Conservation (phyloP, 805 yeast genomes). For the Kodamaea neixiangensis region DNA sequence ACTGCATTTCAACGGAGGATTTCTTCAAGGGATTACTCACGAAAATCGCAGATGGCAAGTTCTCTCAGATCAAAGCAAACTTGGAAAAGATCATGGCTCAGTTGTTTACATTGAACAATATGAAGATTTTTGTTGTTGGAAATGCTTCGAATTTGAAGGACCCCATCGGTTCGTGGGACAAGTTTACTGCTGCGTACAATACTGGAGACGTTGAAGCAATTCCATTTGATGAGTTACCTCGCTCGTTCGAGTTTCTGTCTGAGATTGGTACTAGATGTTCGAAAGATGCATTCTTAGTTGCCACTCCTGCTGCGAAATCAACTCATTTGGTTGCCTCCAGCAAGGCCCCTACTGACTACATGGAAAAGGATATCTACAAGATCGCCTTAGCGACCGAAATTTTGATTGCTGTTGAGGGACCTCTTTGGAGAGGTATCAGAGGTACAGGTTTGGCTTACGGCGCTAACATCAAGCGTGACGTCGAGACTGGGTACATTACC, state of each 20-base stretch:
- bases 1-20: constrained; percentile 62
- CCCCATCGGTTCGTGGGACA: constrained; percentile 64
- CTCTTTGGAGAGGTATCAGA: constrained; percentile 93
- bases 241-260: constrained; percentile 55
- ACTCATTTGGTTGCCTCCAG: constrained; percentile 65
- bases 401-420: constrained; percentile 89
- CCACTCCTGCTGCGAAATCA: constrained; percentile 85
- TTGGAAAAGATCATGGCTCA: constrained; percentile 53
- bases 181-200: constrained; percentile 23
- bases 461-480: constrained; percentile 57
- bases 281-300: constrained; percentile 58
- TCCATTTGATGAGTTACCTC: constrained; percentile 45
- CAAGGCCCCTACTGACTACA: constrained; percentile 52
- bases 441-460: constrained; percentile 96
- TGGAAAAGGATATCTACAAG: constrained; percentile 60
- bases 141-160: constrained; percentile 52
- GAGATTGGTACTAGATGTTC: constrained; percentile 54
- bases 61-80: constrained; percentile 45
- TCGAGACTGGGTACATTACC: constrained; percentile 67
- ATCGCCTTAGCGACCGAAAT: constrained; percentile 73
- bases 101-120: constrained; percentile 58
- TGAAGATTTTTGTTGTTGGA: constrained; percentile 71
- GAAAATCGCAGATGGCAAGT: constrained; percentile 57
- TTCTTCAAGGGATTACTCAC: constrained; percentile 47
- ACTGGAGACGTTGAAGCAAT: constrained; percentile 10